A percentile compares a stretch with the other conserved stretches of the same genome.
phyloP scores from a whole-genome alignment of 2,329 filamentous ascomycete species.

The Penicillium glabrum region DNA sequence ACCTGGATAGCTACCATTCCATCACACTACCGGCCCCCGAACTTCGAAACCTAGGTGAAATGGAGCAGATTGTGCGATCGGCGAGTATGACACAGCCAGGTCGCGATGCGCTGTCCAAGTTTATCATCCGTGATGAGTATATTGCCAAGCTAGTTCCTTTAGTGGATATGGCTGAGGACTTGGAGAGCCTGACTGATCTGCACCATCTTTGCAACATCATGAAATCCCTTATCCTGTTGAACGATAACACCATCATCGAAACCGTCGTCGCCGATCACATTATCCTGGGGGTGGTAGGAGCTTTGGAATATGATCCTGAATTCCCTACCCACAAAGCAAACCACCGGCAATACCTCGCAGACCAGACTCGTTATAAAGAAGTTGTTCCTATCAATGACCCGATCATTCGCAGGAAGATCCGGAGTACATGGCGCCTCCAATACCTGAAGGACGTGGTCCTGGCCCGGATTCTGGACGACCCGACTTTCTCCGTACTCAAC shows the following conservation, averaged over 20 bases:
- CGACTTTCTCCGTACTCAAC: constrained; percentile 95
- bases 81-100: constrained; percentile 73
- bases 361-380: constrained; percentile 90
- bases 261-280: constrained; percentile 87
- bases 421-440: constrained; percentile 91
- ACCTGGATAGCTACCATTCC: constrained; percentile 70
- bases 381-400: constrained; percentile 89
- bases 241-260: constrained; percentile 93
- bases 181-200: constrained; percentile 81
- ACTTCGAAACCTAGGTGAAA: constrained; percentile 77
- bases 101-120: constrained; percentile 83
- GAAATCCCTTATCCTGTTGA: constrained; percentile 92
- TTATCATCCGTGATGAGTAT: constrained; percentile 81
- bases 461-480: constrained; percentile 92
- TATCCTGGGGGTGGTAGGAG: constrained; percentile 88
- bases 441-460: constrained; percentile 99
- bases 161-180: constrained; percentile 84
- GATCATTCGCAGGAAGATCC: constrained; percentile 82
- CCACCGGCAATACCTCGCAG: constrained; percentile 87
- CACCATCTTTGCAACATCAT: constrained; percentile 96
- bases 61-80: constrained; percentile 79
- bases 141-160: constrained; percentile 82
- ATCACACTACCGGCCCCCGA: constrained; percentile 77
- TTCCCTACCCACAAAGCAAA: constrained; percentile 98
- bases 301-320: constrained; percentile 95